phyloP scores from a whole-genome alignment of 2,329 filamentous ascomycete species.

The Colletotrichum neosansevieriae region DNA sequence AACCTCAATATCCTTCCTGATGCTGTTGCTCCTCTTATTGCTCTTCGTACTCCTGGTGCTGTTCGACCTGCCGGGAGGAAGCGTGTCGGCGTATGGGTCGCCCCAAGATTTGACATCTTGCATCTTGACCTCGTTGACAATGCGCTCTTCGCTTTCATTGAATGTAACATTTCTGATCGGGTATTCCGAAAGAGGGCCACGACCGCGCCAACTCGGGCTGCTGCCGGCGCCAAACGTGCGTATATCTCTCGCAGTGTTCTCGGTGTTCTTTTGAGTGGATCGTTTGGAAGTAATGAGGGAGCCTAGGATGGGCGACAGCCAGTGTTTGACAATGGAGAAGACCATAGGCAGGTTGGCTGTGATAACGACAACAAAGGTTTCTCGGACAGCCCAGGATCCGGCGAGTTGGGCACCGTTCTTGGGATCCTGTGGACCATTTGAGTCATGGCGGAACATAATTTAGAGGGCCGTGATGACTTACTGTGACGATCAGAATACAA shows the following conservation, averaged over 20 bases:
- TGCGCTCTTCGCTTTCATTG: conserved; percentile 53
- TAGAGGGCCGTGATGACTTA: not conserved
- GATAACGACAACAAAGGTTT: conserved; percentile 54
- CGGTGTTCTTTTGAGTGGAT: conserved; percentile 51
- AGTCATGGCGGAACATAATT: not conserved
- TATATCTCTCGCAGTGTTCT: conserved; percentile 53
- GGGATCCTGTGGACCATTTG: conserved; percentile 43
- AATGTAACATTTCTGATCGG: conserved; percentile 54
- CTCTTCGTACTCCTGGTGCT: conserved; percentile 6
- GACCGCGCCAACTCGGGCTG: conserved; percentile 47
- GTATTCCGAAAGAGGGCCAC: conserved; percentile 49
- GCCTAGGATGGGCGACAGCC: conserved; percentile 49
- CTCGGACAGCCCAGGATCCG: conserved; percentile 49
- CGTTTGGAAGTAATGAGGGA: conserved; percentile 51
- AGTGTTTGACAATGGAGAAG: conserved; percentile 54
- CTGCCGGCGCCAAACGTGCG: conserved; percentile 56
- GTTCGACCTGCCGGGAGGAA: not conserved
- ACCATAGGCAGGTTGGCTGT: conserved; percentile 56
- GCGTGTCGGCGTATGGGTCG: conserved; percentile 62
- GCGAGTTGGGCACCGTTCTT: conserved; percentile 34
- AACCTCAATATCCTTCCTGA: conserved; percentile 12
- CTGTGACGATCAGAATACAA: conserved; percentile 48
- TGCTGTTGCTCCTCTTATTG: not conserved
- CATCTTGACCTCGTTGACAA: conserved; percentile 58
- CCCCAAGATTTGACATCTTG: conserved; percentile 42